Evolutionary conservation across 306 rosid species (phyloP).

Genomic region (Chamaecrista fasciculata): DNA sequence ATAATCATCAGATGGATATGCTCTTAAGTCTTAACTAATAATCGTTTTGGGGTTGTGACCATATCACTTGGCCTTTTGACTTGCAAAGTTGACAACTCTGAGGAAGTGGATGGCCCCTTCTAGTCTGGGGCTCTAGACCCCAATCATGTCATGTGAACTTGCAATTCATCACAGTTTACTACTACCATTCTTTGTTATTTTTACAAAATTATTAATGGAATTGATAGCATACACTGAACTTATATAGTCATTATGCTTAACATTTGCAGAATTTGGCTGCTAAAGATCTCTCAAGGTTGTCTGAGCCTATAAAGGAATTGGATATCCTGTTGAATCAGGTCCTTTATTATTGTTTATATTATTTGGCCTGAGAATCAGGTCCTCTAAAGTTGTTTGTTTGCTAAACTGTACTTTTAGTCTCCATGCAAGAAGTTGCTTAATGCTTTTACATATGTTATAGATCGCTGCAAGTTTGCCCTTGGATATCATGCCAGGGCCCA

Average conservation of each 20-base stretch:
- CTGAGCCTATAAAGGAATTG: conserved; percentile 80
- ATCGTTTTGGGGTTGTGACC: neutral
- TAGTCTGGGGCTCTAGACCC: neutral
- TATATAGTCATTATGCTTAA: conserved; percentile 20
- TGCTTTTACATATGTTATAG: conserved; percentile 44
- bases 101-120: neutral
- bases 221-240: too few relatives aligned
- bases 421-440: conserved; percentile 31
- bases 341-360: too few relatives aligned
- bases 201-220: neutral
- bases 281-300: conserved; percentile 72
- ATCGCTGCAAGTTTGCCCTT: conserved; percentile 75
- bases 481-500: conserved; percentile 95
- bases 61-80: neutral
- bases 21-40: conserved; percentile 14
- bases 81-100: conserved; percentile 6
- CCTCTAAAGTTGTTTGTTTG: too few relatives aligned
- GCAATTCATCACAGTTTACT: neutral
- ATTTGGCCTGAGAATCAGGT: too few relatives aligned
- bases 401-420: neutral
- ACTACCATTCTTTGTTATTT: conserved; percentile 13
- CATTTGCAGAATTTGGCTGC: conserved; percentile 63
- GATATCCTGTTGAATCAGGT: conserved; percentile 94
- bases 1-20: conserved; percentile 7
- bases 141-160: conserved; percentile 2